A percentile compares a stretch with the other conserved stretches of the same genome.
phyloP scores from a whole-genome alignment of 176 grass and related monocot species.

The Zizania latifolia region DNA sequence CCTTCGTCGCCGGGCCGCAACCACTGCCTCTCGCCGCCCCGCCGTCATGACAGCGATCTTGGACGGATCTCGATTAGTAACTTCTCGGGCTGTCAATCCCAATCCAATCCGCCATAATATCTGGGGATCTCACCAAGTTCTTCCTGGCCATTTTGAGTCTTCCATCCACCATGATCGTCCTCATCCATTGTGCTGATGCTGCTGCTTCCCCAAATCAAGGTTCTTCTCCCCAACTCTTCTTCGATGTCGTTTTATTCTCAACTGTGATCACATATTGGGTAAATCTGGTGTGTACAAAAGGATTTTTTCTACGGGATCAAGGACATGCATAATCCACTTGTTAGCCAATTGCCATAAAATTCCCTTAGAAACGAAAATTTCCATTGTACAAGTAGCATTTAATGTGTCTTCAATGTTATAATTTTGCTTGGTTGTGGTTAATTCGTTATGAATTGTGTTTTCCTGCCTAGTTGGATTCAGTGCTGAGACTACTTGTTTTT shows the following conservation, averaged over 20 bases:
- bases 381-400: conserved; percentile 22
- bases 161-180: neutral
- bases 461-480: neutral
- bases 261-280: neutral
- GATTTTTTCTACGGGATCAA: conserved; percentile 22
- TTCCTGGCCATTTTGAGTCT: neutral
- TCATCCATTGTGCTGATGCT: neutral
- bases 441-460: neutral
- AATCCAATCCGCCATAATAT: neutral
- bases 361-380: neutral
- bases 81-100: neutral
- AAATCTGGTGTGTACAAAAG: conserved; percentile 26
- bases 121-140: neutral
- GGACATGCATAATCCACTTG: conserved; percentile 22
- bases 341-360: neutral
- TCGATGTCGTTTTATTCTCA: conserved; percentile 21
- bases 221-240: neutral
- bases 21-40: conserved; percentile 25
- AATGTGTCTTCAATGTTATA: neutral
- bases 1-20: conserved; percentile 47
- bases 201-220: conserved; percentile 1
- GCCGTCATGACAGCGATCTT: neutral
- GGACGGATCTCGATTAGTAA: neutral
- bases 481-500: neutral
- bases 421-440: conserved; percentile 9